Evolutionary conservation across 2,329 filamentous ascomycete genomes (phyloP), one percentile per base, ranked within the genome.

Genomic region (Neopestalotiopsis rosae): DNA sequence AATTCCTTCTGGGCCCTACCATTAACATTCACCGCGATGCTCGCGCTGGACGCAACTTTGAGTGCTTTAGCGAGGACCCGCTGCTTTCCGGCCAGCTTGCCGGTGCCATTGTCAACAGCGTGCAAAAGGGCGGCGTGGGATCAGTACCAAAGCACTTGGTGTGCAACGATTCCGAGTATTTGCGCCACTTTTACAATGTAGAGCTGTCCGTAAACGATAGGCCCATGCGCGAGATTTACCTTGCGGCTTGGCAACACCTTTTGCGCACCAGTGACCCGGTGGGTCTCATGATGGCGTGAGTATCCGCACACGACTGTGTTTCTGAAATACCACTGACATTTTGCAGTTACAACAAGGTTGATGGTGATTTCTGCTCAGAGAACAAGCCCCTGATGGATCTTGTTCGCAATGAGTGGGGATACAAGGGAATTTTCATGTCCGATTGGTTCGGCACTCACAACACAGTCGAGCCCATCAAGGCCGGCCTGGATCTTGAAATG

Each of bases 1-100:
- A 94, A 76, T 86, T 93, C 10, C 87, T 91, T 71, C 84, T 94
- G 14, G 92, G 91, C 6, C 92, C 92, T 4, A 86, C 83, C 0
- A 81, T 85, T 69, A 84, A 81, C 72, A 82, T 83, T 59, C 82
- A 83, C 58, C 77, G 82, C 9, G 80, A 79, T 5, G 82, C 82
- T 0, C 76, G 83, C 5, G 82, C 78, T 4, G 82, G 82, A n/a
- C 74, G 82, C 65, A 81, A 81, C 40, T 84, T 84, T 67, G 83
- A 85, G 72, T 81, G 79, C 65, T 76, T 83, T 61, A 80, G 78
- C 32, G 80, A 84, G 69, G 83, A 85, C 68, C 82, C 82, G n/a
- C 74, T 84, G 17, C 74, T 84, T 1, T 78, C 82, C 40, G 82
- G 83, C 14, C 74, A 81, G 38, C 74, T 82, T 49, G 82, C 82